Percentiles rank a stretch among this genome's conserved stretches.
phyloP scores from a whole-genome alignment of 257 asterid genomes.

The Eucommia ulmoides region DNA sequence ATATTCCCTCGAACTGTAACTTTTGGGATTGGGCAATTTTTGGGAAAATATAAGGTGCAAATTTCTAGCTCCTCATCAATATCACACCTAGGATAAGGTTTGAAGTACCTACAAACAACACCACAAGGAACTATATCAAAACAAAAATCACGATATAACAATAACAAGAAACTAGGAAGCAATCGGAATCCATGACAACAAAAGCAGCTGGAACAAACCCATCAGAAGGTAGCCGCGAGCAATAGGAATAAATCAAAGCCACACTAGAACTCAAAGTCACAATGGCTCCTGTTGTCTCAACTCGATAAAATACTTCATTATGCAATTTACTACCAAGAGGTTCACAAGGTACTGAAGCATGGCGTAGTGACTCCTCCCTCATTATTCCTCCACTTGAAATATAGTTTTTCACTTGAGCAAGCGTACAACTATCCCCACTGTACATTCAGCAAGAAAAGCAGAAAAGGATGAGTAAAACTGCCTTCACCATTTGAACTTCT shows the following conservation, averaged over 20 bases:
- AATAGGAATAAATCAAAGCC: constrained; percentile 47
- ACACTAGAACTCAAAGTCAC: constrained; percentile 62
- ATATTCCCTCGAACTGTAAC: constrained; percentile 25
- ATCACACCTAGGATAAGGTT: constrained; percentile 54
- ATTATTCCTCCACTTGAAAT: constrained; percentile 50
- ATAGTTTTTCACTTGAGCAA: constrained; percentile 33
- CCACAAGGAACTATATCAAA: neutral
- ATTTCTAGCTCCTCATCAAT: constrained; percentile 25
- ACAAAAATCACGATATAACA: neutral
- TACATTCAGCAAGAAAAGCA: constrained; percentile 7
- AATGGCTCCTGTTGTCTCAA: constrained; percentile 48
- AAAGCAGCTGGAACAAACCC: constrained; percentile 29
- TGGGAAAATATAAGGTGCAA: constrained; percentile 58
- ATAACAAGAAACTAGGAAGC: neutral
- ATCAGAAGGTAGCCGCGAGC: constrained; percentile 78
- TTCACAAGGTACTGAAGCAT: constrained; percentile 52
- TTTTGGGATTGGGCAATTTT: constrained; percentile 45
- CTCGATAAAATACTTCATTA: constrained; percentile 41
- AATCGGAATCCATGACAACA: neutral
- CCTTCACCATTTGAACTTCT: neutral
- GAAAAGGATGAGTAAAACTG: neutral
- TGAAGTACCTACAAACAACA: constrained; percentile 40
- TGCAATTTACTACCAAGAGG: constrained; percentile 28
- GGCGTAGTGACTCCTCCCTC: constrained; percentile 55
- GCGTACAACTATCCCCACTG: constrained; percentile 39